Evolutionary conservation across 768 basidiomycete species (phyloP).

Genomic region (Favolaschia claudopus): DNA sequence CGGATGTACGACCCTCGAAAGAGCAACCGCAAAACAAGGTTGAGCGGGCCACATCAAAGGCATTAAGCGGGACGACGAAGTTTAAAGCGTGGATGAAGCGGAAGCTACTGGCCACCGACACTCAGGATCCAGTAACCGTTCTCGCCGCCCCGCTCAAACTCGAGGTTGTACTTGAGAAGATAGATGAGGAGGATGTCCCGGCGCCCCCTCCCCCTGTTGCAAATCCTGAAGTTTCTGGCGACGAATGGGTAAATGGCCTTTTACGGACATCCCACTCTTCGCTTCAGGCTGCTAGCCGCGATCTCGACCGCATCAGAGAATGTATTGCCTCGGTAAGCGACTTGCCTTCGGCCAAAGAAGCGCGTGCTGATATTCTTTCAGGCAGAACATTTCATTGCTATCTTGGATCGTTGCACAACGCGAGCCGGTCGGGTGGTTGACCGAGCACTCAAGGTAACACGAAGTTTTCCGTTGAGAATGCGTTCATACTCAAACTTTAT

Average conservation of each 20-base stretch:
- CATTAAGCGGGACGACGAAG: constrained; percentile 51
- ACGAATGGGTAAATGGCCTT: constrained; percentile 47
- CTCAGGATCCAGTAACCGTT: constrained; percentile 39
- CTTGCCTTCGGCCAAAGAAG: not conserved
- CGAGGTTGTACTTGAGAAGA: constrained; percentile 37
- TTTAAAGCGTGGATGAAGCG: constrained; percentile 72
- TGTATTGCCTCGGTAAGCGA: constrained; percentile 58
- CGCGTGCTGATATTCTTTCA: constrained; percentile 31
- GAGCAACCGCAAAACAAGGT: constrained; percentile 32
- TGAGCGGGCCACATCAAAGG: constrained; percentile 31
- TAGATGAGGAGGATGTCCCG: not conserved
- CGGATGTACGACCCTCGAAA: constrained; percentile 20
- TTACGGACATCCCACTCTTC: constrained; percentile 55
- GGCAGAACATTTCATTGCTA: constrained; percentile 64
- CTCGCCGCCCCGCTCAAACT: constrained; percentile 34
- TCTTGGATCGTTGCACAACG: constrained; percentile 62
- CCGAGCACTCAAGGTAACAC: constrained; percentile 60
- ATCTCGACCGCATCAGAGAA: constrained; percentile 63
- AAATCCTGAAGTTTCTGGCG: constrained; percentile 34
- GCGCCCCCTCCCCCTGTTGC: not conserved
- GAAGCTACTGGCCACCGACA: constrained; percentile 50
- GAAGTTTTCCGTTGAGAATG: not conserved
- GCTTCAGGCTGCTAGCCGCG: constrained; percentile 60
- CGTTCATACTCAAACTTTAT: not conserved
- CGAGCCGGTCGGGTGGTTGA: constrained; percentile 65